phyloP scores from a whole-genome alignment of 257 asterid genomes.

The Verbena officinalis region DNA sequence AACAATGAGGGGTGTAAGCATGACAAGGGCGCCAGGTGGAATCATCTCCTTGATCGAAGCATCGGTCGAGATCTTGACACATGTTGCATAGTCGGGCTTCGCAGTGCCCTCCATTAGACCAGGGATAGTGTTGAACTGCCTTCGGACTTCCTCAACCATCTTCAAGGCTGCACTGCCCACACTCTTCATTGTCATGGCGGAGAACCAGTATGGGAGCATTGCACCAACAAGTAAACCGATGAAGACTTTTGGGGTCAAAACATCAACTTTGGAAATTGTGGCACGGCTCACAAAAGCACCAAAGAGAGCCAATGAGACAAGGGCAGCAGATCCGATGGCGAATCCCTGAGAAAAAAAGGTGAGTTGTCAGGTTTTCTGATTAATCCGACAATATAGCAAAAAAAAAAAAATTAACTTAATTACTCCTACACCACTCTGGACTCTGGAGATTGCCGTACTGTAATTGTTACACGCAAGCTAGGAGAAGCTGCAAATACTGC shows the following conservation, averaged over 20 bases:
- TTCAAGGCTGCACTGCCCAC: slow-evolving; percentile 90
- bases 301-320: slow-evolving; percentile 80
- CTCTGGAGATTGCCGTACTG: too few relatives aligned
- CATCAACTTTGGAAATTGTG: slow-evolving; percentile 64
- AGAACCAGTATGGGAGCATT: slow-evolving; percentile 95
- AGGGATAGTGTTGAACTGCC: slow-evolving; percentile 85
- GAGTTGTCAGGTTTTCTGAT: too few relatives aligned
- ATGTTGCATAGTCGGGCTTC: slow-evolving; percentile 86
- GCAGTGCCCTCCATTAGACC: slow-evolving; percentile 83
- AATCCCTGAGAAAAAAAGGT: slow-evolving; percentile 56
- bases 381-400: too few relatives aligned
- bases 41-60: slow-evolving; percentile 92
- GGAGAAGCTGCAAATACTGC: too few relatives aligned
- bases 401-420: too few relatives aligned
- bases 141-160: slow-evolving; percentile 94
- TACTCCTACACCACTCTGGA: too few relatives aligned
- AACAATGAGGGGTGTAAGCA: slow-evolving; percentile 89
- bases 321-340: slow-evolving; percentile 94
- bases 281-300: slow-evolving; percentile 97
- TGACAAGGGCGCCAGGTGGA: slow-evolving; percentile 92
- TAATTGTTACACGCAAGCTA: too few relatives aligned
- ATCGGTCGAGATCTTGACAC: slow-evolving; percentile 89
- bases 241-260: slow-evolving; percentile 85
- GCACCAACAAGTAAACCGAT: slow-evolving; percentile 87
- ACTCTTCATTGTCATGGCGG: slow-evolving; percentile 98